A percentile compares a stretch with the other conserved stretches of the same genome.
phyloP scores from a whole-genome alignment of 2,329 filamentous ascomycete species.

The Apiospora phragmitis region DNA sequence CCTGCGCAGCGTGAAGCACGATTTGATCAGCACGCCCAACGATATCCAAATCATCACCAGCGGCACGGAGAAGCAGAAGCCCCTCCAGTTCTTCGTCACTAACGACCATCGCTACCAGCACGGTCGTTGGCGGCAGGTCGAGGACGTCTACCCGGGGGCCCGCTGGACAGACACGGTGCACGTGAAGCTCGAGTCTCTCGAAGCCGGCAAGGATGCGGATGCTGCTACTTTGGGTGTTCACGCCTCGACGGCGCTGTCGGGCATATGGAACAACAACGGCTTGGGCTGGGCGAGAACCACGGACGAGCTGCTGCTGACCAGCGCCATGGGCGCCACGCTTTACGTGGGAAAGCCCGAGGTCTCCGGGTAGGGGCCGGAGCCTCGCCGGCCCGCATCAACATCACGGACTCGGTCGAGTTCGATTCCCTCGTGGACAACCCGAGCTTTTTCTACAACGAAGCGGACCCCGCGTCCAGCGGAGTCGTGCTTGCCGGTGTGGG shows the following conservation, averaged over 20 bases:
- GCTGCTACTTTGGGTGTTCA: conserved; percentile 34
- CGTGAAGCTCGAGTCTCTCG: conserved; percentile 36
- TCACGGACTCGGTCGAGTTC: conserved; percentile 44
- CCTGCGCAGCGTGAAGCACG: conserved; percentile 53
- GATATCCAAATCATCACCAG: conserved; percentile 40
- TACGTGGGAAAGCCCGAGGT: conserved; percentile 36
- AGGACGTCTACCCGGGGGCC: conserved; percentile 42
- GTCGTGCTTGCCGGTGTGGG: conserved; percentile 52
- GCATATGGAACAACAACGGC: conserved; percentile 57
- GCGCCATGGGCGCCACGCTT: conserved; percentile 47
- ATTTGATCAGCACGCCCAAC: conserved; percentile 57
- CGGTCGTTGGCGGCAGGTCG: conserved; percentile 46
- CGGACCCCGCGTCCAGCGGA: conserved; percentile 42
- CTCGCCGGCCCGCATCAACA: conserved; percentile 34
- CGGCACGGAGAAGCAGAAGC: conserved; percentile 41
- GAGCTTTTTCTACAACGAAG: conserved; percentile 52
- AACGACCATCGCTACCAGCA: conserved; percentile 59
- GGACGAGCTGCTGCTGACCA: conserved; percentile 43
- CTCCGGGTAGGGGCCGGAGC: conserved; percentile 15
- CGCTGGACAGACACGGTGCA: conserved; percentile 52
- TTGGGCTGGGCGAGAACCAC: conserved; percentile 47
- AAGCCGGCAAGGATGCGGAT: conserved; percentile 24
- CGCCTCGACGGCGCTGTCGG: conserved; percentile 43
- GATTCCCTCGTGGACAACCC: conserved; percentile 57
- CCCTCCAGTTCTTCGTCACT: conserved; percentile 55